Base-by-base conservation (phyloP, 2,329 filamentous ascomycete species). In the Penicillium corylophilum region DNA sequence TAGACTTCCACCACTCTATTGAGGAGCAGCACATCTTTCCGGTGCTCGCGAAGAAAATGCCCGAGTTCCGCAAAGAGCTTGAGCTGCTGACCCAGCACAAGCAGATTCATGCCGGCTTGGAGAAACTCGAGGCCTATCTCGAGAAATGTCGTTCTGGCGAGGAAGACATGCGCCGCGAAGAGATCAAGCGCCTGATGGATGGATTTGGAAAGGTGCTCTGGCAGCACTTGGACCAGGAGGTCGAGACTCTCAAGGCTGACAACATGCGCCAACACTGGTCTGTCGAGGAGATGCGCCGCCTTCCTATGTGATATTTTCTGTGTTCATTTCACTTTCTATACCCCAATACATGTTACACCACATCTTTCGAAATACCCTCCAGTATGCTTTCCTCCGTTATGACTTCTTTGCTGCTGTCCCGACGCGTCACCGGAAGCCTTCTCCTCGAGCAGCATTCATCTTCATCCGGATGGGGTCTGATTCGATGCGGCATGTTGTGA, bases 231-330 rank as follows among this genome's bases (percentile, higher is more conserved):
- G 89, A 94, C 63, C 86, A 92, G 62, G 91, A 96, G 78, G 90
- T 96, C 7, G 76, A 79, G 70, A 82, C 88, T 59, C 71, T 96
- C 28, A 83, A 86, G 2, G 90, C 90, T 40, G 88, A 94, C 70
- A 95, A 93, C 68, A 95, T 96, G 91, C 80, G 89, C 61, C 83
- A 79, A 71, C 91, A 88, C 71, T 96, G 89, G 89, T 87, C 79
- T 0, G 61, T 84, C 54, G 83, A 89, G 42, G 91, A 96, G 78
- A 85, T 96, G 71, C 76, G 72, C 68, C 72, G 74, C 46, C 79
- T 94, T 74, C 84, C 82, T 1, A 89, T 91, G 76, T 91, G 43
- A 61, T 53, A 18, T 15, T 28, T 20, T 24, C 10, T 47, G 31
- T 35, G 20, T 39, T 16, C 35, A 36, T 38, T 43, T 31, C 31